Conservation (phyloP, 805 yeast species). For the Candida verbasci region DNA sequence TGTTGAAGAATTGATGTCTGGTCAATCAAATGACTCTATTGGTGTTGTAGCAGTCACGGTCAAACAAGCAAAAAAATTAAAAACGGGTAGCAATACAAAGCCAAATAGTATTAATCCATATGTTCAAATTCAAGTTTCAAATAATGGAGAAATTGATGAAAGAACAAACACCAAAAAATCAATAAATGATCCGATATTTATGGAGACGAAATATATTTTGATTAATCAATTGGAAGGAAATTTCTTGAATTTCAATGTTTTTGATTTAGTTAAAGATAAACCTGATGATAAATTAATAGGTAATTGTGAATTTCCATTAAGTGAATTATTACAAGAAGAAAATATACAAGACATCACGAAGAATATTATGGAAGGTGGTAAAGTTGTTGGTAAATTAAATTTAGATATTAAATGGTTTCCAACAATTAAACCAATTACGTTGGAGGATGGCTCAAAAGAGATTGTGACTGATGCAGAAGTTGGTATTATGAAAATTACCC, state of each 20-base stretch:
- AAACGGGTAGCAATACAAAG: slow-evolving; percentile 36
- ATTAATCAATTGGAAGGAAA: slow-evolving; percentile 55
- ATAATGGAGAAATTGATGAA: slow-evolving; percentile 41
- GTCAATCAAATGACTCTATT: slow-evolving; percentile 59
- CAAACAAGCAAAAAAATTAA: slow-evolving; percentile 48
- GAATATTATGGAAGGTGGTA: slow-evolving; percentile 46
- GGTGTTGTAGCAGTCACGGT: slow-evolving; percentile 67
- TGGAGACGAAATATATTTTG: slow-evolving; percentile 60
- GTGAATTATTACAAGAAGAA: slow-evolving; percentile 55
- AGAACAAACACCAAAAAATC: slow-evolving; percentile 56
- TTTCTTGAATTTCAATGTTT: slow-evolving; percentile 47
- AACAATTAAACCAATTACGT: slow-evolving; percentile 37
- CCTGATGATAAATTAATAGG: slow-evolving; percentile 50
- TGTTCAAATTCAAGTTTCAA: slow-evolving; percentile 36
- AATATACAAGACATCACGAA: slow-evolving; percentile 38
- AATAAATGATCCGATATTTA: slow-evolving; percentile 57
- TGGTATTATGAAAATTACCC: slow-evolving; percentile 63
- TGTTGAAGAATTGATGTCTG: slow-evolving; percentile 66
- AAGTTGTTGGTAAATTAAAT: slow-evolving; percentile 53
- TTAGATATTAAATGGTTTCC: slow-evolving; percentile 55
- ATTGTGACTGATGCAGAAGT: slow-evolving; percentile 57
- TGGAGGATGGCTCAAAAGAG: slow-evolving; percentile 48
- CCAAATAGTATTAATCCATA: slow-evolving; percentile 50
- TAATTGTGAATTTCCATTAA: slow-evolving; percentile 50
- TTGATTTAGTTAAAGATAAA: slow-evolving; percentile 48